phyloP scores from a whole-genome alignment of 495 filamentous ascomycete genomes.

The Aspergillus cavernicola region DNA sequence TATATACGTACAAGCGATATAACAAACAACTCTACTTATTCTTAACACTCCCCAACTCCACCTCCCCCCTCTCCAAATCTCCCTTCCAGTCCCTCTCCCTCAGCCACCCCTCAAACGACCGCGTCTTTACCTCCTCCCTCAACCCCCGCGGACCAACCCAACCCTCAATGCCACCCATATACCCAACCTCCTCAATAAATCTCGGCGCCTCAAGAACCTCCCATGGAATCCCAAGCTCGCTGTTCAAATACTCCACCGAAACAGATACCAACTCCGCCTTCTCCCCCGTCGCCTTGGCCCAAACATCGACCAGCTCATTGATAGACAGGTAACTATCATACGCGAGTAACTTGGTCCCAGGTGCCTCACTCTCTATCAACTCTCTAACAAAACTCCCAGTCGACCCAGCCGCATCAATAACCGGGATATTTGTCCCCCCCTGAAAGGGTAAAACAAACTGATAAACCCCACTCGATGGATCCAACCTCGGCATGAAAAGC shows the following conservation, averaged over 20 bases:
- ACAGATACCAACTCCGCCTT: slow-evolving; percentile 24
- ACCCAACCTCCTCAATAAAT: slow-evolving; percentile 38
- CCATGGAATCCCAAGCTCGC: slow-evolving; percentile 30
- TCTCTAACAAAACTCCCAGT: slow-evolving; percentile 41
- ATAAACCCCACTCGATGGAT: slow-evolving; percentile 23
- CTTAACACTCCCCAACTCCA: slow-evolving; percentile 6
- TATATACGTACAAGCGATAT: no score
- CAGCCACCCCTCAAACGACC: slow-evolving; percentile 33
- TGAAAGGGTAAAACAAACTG: slow-evolving; percentile 24
- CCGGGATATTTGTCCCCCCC: slow-evolving; percentile 26
- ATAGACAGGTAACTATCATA: slow-evolving; percentile 37
- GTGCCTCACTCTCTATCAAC: slow-evolving; percentile 30
- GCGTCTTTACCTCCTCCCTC: slow-evolving; percentile 23
- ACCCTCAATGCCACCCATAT: slow-evolving; percentile 32
- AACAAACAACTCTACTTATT: no score
- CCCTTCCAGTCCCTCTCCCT: slow-evolving; percentile 11
- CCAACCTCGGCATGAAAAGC: slow-evolving; percentile 29
- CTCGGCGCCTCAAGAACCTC: slow-evolving; percentile 34
- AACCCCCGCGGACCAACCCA: slow-evolving; percentile 34
- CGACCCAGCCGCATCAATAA: slow-evolving; percentile 35
- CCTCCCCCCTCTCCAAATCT: not conserved
- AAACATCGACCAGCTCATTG: slow-evolving; percentile 26
- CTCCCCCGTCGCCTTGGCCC: slow-evolving; percentile 32
- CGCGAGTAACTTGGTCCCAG: slow-evolving; percentile 38
- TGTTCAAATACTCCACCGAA: slow-evolving; percentile 28